These are phyloP conservation scores for Xanthoconium purpureum DNA, from an alignment of 768 basidiomycete species.

Conservation along the genomic window DNA sequence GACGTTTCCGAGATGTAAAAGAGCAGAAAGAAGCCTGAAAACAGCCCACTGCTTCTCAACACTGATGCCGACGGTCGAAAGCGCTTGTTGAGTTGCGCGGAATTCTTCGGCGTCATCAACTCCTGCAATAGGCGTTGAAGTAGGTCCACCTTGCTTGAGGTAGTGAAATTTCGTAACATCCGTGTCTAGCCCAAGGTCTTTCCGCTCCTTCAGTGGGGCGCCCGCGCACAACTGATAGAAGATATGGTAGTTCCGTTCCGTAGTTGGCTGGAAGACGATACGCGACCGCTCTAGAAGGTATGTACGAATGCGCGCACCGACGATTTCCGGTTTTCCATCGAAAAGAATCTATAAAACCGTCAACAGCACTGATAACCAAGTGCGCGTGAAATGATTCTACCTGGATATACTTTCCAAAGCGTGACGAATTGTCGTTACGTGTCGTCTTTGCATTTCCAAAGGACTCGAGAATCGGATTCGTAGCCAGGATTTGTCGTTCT, in stretches of 20 bases:
- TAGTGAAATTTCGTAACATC: slow-evolving; percentile 88
- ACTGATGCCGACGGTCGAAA: slow-evolving; percentile 95
- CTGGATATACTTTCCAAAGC: slow-evolving; percentile 99
- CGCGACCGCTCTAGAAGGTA: slow-evolving; percentile 97
- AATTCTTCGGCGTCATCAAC: slow-evolving; percentile 98
- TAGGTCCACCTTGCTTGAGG: slow-evolving; percentile 88
- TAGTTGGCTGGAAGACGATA: slow-evolving; percentile 94
- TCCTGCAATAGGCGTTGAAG: slow-evolving; percentile 81
- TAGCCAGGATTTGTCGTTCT: slow-evolving; percentile 95
- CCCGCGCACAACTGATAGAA: slow-evolving; percentile 99
- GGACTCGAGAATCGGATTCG: slow-evolving; percentile 98
- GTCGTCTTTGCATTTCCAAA: slow-evolving; percentile 99
- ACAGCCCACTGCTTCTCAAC: slow-evolving; percentile 99
- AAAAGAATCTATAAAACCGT: slow-evolving; percentile 75
- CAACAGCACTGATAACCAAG: neutral
- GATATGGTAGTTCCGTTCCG: slow-evolving; percentile 98
- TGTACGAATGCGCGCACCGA: slow-evolving; percentile 97
- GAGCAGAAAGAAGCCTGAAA: slow-evolving; percentile 87
- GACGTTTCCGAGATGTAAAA: slow-evolving; percentile 98
- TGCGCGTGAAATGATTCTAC: slow-evolving; percentile 29
- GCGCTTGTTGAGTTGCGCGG: slow-evolving; percentile 85
- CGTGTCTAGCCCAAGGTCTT: slow-evolving; percentile 86
- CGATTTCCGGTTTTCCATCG: slow-evolving; percentile 92
- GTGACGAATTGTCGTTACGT: slow-evolving; percentile 96
- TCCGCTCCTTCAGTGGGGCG: slow-evolving; percentile 90